Percentiles rank a stretch among this genome's conserved stretches.
Evolutionary conservation across 441 rosid species (phyloP).

Genomic region (Brassica hybrid): DNA sequence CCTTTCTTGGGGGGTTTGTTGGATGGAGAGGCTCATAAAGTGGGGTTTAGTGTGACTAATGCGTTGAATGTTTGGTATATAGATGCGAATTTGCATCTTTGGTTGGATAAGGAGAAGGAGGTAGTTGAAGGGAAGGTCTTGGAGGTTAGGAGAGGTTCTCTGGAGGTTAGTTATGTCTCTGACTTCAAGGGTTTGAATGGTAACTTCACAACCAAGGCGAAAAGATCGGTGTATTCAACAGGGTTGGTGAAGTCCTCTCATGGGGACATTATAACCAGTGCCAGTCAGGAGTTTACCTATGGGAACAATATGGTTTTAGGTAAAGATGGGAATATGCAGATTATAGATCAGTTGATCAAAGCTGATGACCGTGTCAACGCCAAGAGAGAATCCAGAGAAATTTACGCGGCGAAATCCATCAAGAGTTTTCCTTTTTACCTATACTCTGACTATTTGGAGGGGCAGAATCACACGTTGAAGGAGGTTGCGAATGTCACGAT

Average conservation of each 20-base stretch:
- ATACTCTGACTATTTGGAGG: conserved; percentile 40
- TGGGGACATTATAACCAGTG: conserved; percentile 50
- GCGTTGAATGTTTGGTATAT: conserved; percentile 80
- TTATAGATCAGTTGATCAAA: conserved; percentile 64
- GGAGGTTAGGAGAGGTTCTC: conserved; percentile 49
- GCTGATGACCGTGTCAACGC: conserved; percentile 53
- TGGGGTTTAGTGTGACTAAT: conserved; percentile 71
- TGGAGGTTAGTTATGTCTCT: conserved; percentile 41
- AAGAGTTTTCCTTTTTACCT: conserved; percentile 54
- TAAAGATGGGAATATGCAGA: conserved; percentile 61
- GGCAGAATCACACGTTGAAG: conserved; percentile 47
- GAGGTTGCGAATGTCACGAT: conserved; percentile 51
- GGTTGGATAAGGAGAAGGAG: conserved; percentile 66
- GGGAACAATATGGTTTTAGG: conserved; percentile 45
- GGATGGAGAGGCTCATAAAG: conserved; percentile 64
- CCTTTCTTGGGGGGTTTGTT: conserved; percentile 71
- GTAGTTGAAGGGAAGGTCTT: conserved; percentile 63
- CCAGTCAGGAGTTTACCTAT: conserved; percentile 57
- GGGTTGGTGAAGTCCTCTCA: conserved; percentile 57
- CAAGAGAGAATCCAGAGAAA: conserved; percentile 39
- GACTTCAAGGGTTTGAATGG: conserved; percentile 68
- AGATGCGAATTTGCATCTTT: conserved; percentile 91
- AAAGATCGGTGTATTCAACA: conserved; percentile 56
- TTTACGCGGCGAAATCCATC: conserved; percentile 40
- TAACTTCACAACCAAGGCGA: conserved; percentile 55